Conservation (phyloP, 202 grass and related monocot genomes). For the Panicum hallii region DNA sequence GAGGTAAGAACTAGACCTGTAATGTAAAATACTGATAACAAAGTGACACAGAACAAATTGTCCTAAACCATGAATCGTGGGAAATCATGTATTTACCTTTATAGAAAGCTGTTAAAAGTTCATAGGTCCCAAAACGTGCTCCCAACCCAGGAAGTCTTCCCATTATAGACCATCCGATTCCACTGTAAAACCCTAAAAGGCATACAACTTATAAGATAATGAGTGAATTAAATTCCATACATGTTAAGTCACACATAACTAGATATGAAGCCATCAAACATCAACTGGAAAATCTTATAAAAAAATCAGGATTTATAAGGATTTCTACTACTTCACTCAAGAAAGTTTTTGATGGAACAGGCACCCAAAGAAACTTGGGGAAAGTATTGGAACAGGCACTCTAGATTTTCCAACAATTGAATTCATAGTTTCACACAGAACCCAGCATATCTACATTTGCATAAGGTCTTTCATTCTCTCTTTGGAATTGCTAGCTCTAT, state of each 20-base stretch:
- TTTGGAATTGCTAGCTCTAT: not conserved
- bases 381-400: not conserved
- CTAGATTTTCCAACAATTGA: not conserved
- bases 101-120: constrained; percentile 91
- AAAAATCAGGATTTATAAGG: not conserved
- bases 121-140: constrained; percentile 88
- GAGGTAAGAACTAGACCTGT: not conserved
- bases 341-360: constrained; percentile 29
- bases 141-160: constrained; percentile 74
- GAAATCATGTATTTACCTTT: constrained; percentile 63
- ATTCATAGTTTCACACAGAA: constrained; percentile 3
- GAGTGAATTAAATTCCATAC: constrained; percentile 15
- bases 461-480: not conserved
- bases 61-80: not conserved
- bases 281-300: constrained; percentile 21
- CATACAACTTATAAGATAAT: not conserved
- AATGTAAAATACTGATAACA: constrained; percentile 18
- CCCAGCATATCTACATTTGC: not conserved
- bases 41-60: constrained; percentile 23
- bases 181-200: constrained; percentile 79
- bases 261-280: constrained; percentile 6
- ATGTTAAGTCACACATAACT: constrained; percentile 24
- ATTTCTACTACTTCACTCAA: not conserved
- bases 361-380: not conserved
- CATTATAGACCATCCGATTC: constrained; percentile 84